Percentiles rank a stretch among this genome's conserved stretches.
phyloP scores from a whole-genome alignment of 768 basidiomycete species.

The Mycena leptocephala region DNA sequence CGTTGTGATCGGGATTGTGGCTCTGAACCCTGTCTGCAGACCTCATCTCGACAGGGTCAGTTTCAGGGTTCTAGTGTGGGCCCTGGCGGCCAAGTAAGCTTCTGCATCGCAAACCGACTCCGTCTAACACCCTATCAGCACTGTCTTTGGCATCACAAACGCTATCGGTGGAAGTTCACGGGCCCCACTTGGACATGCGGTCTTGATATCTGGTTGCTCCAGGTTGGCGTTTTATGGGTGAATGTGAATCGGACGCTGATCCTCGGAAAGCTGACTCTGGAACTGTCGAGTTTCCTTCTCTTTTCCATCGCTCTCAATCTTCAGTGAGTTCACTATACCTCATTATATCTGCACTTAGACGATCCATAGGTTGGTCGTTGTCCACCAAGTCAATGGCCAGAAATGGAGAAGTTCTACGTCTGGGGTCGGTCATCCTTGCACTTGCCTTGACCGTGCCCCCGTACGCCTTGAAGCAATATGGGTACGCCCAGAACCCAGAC shows the following conservation, averaged over 20 bases:
- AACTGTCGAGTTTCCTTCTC: conserved; percentile 40
- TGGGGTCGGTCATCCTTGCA: conserved; percentile 25
- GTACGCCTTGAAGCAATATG: conserved; percentile 41
- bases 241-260: not conserved
- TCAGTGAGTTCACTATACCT: conserved; percentile 26
- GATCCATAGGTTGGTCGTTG: conserved; percentile 36
- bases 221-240: not conserved
- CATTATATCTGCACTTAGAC: not conserved
- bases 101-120: too few relatives aligned
- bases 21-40: conserved; percentile 24
- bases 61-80: conserved; percentile 38
- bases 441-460: conserved; percentile 36
- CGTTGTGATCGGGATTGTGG: conserved; percentile 27
- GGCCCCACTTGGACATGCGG: conserved; percentile 33
- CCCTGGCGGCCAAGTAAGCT: conserved; percentile 39
- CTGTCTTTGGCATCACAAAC: conserved; percentile 35
- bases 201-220: conserved; percentile 37
- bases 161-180: conserved; percentile 36
- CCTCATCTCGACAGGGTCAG: conserved; percentile 39
- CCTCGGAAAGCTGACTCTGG: conserved; percentile 23
- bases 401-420: conserved; percentile 40
- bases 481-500: conserved; percentile 16
- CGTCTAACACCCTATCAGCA: conserved; percentile 22
- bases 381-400: conserved; percentile 37
- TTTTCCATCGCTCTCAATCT: conserved; percentile 41